phyloP scores from a whole-genome alignment of 805 yeast genomes.

The Wickerhamiella shivajii region DNA sequence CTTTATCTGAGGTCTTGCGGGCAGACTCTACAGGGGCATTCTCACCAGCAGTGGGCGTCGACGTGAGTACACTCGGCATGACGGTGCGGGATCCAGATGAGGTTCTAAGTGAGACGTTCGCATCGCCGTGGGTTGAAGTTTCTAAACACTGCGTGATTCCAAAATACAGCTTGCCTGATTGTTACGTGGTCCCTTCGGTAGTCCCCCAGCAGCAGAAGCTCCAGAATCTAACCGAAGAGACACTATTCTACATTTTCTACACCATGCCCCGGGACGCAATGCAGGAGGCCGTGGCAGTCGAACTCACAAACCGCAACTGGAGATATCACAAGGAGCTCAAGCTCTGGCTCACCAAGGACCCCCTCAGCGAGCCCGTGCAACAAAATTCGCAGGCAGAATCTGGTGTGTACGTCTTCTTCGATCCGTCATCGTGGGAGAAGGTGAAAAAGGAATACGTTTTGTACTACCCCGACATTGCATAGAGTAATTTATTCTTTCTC shows the following conservation, averaged over 20 bases:
- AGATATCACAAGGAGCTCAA: constrained; percentile 89
- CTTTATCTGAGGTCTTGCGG: constrained; percentile 42
- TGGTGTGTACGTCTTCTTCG: constrained; percentile 88
- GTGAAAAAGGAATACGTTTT: constrained; percentile 58
- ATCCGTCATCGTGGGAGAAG: constrained; percentile 91
- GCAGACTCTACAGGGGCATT: constrained; percentile 51
- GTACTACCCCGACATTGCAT: constrained; percentile 49
- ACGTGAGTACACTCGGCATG: constrained; percentile 50
- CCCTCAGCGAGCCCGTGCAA: constrained; percentile 70
- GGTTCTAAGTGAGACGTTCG: constrained; percentile 46
- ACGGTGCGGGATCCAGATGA: constrained; percentile 31
- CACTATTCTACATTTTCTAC: constrained; percentile 83
- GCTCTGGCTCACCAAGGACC: constrained; percentile 93
- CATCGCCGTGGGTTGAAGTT: constrained; percentile 94
- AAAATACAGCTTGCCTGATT: constrained; percentile 47
- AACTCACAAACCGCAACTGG: constrained; percentile 87
- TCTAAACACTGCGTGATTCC: constrained; percentile 86
- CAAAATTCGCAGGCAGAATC: constrained; percentile 77
- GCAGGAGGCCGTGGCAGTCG: constrained; percentile 89
- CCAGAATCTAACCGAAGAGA: constrained; percentile 64
- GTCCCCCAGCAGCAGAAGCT: constrained; percentile 32
- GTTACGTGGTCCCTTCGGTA: constrained; percentile 31
- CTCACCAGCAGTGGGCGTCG: constrained; percentile 61
- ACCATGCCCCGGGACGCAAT: constrained; percentile 83
- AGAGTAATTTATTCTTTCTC: too few species aligned